A percentile compares a stretch with the other conserved stretches of the same genome.
These are phyloP conservation scores for Aechmea fasciata DNA, from an alignment of 176 grass and related monocot genomes.

Conservation along the genomic window DNA sequence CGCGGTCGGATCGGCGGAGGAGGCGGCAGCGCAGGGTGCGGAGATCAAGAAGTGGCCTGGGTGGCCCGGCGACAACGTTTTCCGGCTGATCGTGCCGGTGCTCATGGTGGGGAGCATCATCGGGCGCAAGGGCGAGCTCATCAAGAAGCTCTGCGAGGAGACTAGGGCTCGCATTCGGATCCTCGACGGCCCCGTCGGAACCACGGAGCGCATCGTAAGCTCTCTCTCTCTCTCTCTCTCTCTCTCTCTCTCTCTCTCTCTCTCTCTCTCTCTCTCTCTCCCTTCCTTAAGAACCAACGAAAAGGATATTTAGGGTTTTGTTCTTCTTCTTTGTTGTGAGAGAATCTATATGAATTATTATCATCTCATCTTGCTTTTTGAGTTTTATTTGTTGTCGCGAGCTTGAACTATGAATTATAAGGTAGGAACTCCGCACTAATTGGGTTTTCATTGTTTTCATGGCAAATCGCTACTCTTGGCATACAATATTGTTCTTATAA, in stretches of 20 bases:
- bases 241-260: not conserved
- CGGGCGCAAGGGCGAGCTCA: conserved; percentile 81
- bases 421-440: too few relatives aligned
- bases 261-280: not conserved
- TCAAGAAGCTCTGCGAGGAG: conserved; percentile 90
- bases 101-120: conserved; percentile 91
- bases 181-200: conserved; percentile 67
- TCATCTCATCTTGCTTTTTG: too few relatives aligned
- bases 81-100: conserved; percentile 72
- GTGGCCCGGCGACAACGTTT: conserved; percentile 85
- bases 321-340: not conserved
- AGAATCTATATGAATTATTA: too few relatives aligned
- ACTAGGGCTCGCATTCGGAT: conserved; percentile 75
- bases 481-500: not conserved
- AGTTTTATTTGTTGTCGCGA: too few relatives aligned
- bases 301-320: not conserved
- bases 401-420: too few relatives aligned
- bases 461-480: not conserved
- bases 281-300: not conserved
- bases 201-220: conserved; percentile 80
- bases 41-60: conserved; percentile 74
- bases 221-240: not conserved
- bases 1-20: conserved; percentile 9
- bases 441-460: too few relatives aligned
- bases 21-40: conserved; percentile 7